phyloP scores from a whole-genome alignment of 495 filamentous ascomycete species.

The Sporormia fimetaria region DNA sequence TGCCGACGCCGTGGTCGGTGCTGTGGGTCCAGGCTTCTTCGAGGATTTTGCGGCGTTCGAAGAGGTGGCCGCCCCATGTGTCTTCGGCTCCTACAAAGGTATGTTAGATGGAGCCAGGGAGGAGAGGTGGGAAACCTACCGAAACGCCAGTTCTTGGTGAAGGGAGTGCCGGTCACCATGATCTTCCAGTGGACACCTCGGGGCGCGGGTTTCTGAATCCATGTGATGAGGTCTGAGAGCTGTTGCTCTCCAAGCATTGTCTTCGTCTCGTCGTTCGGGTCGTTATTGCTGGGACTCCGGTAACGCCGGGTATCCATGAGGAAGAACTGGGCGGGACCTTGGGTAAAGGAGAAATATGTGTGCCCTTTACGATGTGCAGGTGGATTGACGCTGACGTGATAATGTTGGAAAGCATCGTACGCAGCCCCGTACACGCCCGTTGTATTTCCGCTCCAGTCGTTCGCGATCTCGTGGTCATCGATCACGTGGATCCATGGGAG shows the following conservation, averaged over 20 bases:
- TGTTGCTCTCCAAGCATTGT: constrained; percentile 79
- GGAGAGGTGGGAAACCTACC: too few species aligned
- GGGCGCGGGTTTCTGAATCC: constrained; percentile 56
- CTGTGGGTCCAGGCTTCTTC: constrained; percentile 83
- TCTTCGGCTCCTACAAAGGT: too few species aligned
- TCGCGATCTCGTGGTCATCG: constrained; percentile 92
- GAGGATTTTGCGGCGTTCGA: constrained; percentile 66
- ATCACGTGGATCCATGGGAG: constrained; percentile 93
- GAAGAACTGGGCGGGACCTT: constrained; percentile 89
- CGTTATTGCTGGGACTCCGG: constrained; percentile 48
- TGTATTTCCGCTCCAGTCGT: constrained; percentile 72
- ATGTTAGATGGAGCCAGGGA: too few species aligned
- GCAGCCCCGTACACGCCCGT: constrained; percentile 63
- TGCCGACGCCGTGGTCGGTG: constrained; percentile 53
- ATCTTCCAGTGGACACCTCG: constrained; percentile 86
- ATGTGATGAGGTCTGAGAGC: constrained; percentile 65
- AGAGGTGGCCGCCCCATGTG: constrained; percentile 84
- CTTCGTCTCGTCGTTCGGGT: constrained; percentile 40
- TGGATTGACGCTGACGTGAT: constrained; percentile 76
- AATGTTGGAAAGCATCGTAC: constrained; percentile 75
- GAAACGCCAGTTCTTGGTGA: constrained; percentile 92
- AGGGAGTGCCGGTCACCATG: constrained; percentile 74
- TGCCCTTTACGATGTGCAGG: constrained; percentile 47
- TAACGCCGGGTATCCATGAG: constrained; percentile 87
- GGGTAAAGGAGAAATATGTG: constrained; percentile 76